Evolutionary conservation across 352 stramenopile species (phyloP).

Genomic region (Pythium phragmiticola): DNA sequence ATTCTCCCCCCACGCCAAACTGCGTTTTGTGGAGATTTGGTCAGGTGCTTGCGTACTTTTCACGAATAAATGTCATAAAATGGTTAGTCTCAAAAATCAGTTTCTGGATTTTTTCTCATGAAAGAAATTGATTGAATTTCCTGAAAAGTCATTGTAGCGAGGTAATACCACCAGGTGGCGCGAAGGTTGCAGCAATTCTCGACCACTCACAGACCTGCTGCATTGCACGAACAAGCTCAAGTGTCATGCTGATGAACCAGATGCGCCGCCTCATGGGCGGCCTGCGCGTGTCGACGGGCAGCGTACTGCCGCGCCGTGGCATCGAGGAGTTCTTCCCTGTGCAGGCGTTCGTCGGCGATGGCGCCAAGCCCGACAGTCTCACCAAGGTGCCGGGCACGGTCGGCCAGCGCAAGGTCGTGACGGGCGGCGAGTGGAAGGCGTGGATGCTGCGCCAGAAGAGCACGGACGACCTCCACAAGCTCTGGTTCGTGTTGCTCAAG

Average conservation of each 20-base stretch:
- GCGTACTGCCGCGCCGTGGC: conserved; percentile 42
- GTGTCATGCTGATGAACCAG: conserved; percentile 48
- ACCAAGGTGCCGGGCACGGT: conserved; percentile 65
- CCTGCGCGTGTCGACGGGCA: conserved; percentile 43
- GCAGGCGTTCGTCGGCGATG: conserved; percentile 47
- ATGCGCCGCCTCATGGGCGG: conserved; percentile 67
- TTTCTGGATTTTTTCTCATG: not conserved
- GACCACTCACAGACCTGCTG: conserved; percentile 14
- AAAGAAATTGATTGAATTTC: not conserved
- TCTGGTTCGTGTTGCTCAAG: conserved; percentile 98
- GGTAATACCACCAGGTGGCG: conserved; percentile 12
- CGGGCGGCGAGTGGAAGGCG: conserved; percentile 93
- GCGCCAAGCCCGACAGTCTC: conserved; percentile 47
- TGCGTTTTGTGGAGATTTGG: too few relatives aligned
- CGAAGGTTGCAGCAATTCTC: conserved; percentile 22
- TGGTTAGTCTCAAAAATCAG: too few relatives aligned
- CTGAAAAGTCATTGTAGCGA: conserved; percentile 8
- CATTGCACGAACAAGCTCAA: conserved; percentile 2
- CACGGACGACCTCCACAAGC: conserved; percentile 98
- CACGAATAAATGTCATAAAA: too few relatives aligned
- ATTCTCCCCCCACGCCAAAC: too few relatives aligned
- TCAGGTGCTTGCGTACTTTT: too few relatives aligned
- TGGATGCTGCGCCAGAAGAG: conserved; percentile 97
- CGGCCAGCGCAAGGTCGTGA: conserved; percentile 52
- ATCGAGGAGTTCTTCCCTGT: conserved; percentile 78